Evolutionary conservation across 768 basidiomycete species (phyloP), one percentile per base, ranked within the genome.

Genomic region (Rhizopogon vulgaris): DNA sequence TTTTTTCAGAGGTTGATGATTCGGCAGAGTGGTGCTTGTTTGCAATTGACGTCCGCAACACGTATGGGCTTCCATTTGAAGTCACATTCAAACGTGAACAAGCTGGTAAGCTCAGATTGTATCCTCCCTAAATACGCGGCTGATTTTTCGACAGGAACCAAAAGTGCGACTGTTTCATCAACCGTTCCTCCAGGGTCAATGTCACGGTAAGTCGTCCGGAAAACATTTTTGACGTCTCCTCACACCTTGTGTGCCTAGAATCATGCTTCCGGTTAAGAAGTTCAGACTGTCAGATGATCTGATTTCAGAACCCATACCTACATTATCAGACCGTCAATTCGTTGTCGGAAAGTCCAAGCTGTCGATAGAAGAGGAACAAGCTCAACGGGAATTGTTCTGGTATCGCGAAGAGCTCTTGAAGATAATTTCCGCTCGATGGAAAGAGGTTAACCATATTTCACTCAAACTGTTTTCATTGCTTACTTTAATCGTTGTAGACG

Each of bases 321-420:
- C 84, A 14, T 69, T 97, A 37, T 87, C 90, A 12, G 85, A 92
- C 54, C 78, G 92, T 25, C 96, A 99, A 63, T 97, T 94, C 65
- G 83, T 98, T 15, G 86, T 96, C 0, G 78, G 85, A 24, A 88
- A 89, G 58, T 80, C 85, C 4, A 78, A 73, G 45, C 69, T 89
- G 52, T 78, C 84, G 1, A 63, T 69, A 10, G 71, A 68, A 41
- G 85, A 90, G 57, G 78, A 86, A 54, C 74, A 72, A 39, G 62
- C 74, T 9, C 86, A 92, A 63, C 77, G 83, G 37, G 89, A 93
- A 63, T 64, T 94, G 14, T 99, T 98, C 72, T 99, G 96, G 96
- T 95, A 96, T 65, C 78, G 94, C 34, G 94, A 99, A 66, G 83
- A 86, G 56, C 70, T 99, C 9, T 79, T 98, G 60, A 80, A 80